A percentile compares a stretch with the other conserved stretches of the same genome.
These are phyloP conservation scores for Leucaena leucocephala DNA, from an alignment of 306 rosid genomes.

Conservation along the genomic window DNA sequence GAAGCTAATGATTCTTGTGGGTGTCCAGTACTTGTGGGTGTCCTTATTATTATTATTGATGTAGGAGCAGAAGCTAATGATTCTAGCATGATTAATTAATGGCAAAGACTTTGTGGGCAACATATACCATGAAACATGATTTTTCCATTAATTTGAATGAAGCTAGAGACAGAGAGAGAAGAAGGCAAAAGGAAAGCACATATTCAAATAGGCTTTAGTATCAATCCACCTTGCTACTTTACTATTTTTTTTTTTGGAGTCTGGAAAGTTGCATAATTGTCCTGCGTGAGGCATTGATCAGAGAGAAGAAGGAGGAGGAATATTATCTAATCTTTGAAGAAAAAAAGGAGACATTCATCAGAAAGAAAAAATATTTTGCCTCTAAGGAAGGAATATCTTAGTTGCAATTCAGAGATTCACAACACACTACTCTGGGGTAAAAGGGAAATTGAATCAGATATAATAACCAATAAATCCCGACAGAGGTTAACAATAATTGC, in stretches of 20 bases:
- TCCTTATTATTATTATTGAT: constrained; percentile 38
- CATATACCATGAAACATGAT: constrained; percentile 59
- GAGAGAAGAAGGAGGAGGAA: constrained; percentile 42
- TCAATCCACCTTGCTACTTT: constrained; percentile 63
- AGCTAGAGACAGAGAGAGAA: constrained; percentile 36
- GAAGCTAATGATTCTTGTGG: no score
- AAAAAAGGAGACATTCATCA: constrained; percentile 62
- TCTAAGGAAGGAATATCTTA: constrained; percentile 90
- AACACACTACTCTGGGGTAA: no score
- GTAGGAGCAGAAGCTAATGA: constrained; percentile 51
- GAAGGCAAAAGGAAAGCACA: constrained; percentile 55
- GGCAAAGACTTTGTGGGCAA: constrained; percentile 44
- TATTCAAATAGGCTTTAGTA: constrained; percentile 84
- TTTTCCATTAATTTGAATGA: constrained; percentile 55
- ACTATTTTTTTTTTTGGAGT: constrained; percentile 47
- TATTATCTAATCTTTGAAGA: constrained; percentile 65
- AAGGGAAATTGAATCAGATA: no score
- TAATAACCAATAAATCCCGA: neutral
- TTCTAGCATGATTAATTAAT: constrained; percentile 56
- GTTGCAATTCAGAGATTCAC: no score
- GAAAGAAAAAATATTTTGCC: constrained; percentile 65
- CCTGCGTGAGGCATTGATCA: constrained; percentile 53
- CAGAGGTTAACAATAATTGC: neutral
- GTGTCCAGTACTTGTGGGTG: constrained; percentile 45
- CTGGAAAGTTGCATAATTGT: constrained; percentile 73